A percentile compares a stretch with the other conserved stretches of the same genome.
Conservation (phyloP, 768 basidiomycete species). For the Lactarius tabidus region DNA sequence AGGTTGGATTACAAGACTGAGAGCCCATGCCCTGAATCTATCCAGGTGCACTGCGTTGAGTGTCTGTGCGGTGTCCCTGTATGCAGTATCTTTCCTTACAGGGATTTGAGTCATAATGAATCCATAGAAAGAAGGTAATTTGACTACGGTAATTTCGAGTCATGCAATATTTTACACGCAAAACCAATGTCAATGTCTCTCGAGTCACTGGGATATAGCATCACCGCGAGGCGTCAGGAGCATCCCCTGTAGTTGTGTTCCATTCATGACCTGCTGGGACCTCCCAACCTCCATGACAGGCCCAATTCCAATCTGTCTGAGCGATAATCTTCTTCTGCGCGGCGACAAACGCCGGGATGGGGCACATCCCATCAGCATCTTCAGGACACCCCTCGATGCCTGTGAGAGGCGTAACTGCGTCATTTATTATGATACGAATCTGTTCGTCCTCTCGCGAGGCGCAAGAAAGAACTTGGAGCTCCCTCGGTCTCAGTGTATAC, state of each 20-base stretch:
- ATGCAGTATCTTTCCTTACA: neutral
- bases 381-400: conserved; percentile 69
- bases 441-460: conserved; percentile 40
- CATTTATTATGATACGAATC: conserved; percentile 84
- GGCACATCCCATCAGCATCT: conserved; percentile 75
- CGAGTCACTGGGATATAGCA: neutral
- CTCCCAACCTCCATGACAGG: conserved; percentile 73
- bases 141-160: neutral
- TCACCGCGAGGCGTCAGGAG: conserved; percentile 36
- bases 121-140: too few relatives aligned
- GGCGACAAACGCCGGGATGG: conserved; percentile 63
- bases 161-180: neutral
- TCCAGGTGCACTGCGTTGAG: neutral
- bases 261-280: conserved; percentile 62
- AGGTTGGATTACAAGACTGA: too few relatives aligned
- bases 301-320: conserved; percentile 68
- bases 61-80: neutral
- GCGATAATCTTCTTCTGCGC: conserved; percentile 63
- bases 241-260: conserved; percentile 70
- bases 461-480: conserved; percentile 31
- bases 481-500: neutral
- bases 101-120: neutral
- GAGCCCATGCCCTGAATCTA: too few relatives aligned
- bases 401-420: conserved; percentile 78
- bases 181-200: neutral